phyloP scores from a whole-genome alignment of 257 asterid species.

The Petrea volubilis region DNA sequence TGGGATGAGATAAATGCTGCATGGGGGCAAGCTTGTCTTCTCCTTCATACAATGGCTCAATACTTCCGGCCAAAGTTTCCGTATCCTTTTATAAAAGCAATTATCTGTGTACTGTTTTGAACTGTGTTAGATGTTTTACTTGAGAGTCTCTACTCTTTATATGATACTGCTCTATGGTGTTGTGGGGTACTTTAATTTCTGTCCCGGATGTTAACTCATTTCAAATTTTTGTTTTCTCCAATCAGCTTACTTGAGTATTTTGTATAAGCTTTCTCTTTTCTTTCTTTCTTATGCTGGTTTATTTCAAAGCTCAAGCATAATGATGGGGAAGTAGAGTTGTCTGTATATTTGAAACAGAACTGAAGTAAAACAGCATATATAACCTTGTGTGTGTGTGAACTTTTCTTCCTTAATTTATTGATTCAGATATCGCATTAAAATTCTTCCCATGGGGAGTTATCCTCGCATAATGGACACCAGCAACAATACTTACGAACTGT shows the following conservation, averaged over 20 bases:
- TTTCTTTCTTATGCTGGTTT: neutral
- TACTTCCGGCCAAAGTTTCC: conserved; percentile 90
- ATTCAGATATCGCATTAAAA: conserved; percentile 82
- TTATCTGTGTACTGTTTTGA: neutral
- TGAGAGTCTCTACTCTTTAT: conserved; percentile 1
- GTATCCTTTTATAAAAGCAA: conserved; percentile 54
- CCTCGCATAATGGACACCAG: conserved; percentile 93
- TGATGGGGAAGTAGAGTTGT: neutral
- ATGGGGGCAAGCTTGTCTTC: conserved; percentile 99
- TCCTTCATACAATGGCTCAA: conserved; percentile 98
- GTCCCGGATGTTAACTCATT: neutral
- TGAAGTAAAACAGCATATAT: conserved; percentile 4
- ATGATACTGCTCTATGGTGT: neutral
- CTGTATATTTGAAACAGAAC: conserved; percentile 6
- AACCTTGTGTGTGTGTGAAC: neutral
- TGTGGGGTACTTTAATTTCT: neutral
- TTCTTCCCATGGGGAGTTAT: conserved; percentile 98
- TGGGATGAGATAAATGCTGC: conserved; percentile 99
- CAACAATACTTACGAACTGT: conserved; percentile 91
- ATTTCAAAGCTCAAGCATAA: neutral
- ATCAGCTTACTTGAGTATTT: neutral
- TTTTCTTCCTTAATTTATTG: conserved; percentile 41
- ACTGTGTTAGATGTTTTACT: conserved; percentile 12
- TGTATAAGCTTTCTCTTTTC: neutral
- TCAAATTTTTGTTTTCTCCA: neutral